Evolutionary conservation across 2,329 filamentous ascomycete genomes (phyloP).

Genomic region (Hymenoscyphus albidus): DNA sequence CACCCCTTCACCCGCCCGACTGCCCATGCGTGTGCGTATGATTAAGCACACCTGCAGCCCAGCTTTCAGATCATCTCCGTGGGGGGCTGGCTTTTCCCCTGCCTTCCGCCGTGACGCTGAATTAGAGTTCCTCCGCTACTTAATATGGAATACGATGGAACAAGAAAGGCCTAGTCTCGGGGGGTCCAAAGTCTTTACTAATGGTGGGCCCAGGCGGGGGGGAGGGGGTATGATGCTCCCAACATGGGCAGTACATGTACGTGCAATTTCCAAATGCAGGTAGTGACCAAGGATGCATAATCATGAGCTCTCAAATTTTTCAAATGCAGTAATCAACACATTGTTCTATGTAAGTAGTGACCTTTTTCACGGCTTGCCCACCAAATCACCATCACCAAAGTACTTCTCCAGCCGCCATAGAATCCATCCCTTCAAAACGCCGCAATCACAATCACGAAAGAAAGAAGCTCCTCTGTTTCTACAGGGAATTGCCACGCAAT

Average conservation of each 20-base stretch:
- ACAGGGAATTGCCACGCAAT: constrained; percentile 1
- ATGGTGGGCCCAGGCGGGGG: not conserved
- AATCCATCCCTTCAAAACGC: constrained; percentile 15
- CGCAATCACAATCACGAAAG: constrained; percentile 13
- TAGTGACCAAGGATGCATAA: not conserved
- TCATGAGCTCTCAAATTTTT: not conserved
- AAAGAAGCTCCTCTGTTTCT: constrained; percentile 10
- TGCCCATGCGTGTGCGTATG: not conserved
- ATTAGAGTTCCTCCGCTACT: not conserved
- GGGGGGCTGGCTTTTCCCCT: not conserved
- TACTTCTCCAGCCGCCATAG: constrained; percentile 8
- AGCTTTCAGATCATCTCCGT: not conserved
- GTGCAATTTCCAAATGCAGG: not conserved
- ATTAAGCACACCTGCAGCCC: not conserved
- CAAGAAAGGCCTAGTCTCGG: not conserved
- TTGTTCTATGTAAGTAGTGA: constrained; percentile 10
- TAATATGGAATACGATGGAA: not conserved
- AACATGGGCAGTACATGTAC: no score
- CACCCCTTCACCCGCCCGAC: not conserved
- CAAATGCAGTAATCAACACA: constrained; percentile 3
- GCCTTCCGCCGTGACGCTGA: not conserved
- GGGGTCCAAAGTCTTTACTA: not conserved
- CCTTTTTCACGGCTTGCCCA: constrained; percentile 1
- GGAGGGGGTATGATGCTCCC: no score
- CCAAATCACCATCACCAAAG: not conserved